Evolutionary conservation across 257 asterid genomes (phyloP), one percentile per base, ranked within the genome.

Genomic region (Fraxinus cuspidata): DNA sequence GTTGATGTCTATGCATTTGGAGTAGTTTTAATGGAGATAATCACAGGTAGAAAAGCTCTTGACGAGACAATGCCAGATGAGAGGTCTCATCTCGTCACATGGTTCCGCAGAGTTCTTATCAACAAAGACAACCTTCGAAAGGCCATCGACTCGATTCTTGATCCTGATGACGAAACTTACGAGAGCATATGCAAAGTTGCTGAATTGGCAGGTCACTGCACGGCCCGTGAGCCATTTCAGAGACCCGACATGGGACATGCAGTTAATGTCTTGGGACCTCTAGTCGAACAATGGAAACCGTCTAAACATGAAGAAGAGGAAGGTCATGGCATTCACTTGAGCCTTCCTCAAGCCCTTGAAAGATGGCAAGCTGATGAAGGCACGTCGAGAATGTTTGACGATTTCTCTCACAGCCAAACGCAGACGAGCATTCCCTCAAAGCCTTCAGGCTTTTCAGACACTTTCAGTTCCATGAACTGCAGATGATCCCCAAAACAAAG

Each of bases 221-320:
- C 98, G 1, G 97, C 97, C 11, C 93, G 97, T 0, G 98, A 95
- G 81, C 97, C 99, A 10, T 84, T 74, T 83, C 99, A 95, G 81
- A 88, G 99, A 67, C 99, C 98, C 6, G 98, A 95, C 74, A 95
- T 95, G 99, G 99, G 99, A 11, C 98, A 95, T 8, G 97, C 97
- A 1, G 98, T 93, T 27, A 93, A 93, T 28, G 91, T 95, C 32
- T 82, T 95, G 56, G 94, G 98, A 5, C 98, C 99, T 16, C 96
- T 93, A 12, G 99, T 95, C 0, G 97, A 93, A 78, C 96, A 86
- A 68, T 95, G 98, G 98, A 93, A 85, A 63, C 99, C 99, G 10
- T 76, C 91, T 11, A 80, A 80, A 58, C 84, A 81, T 0, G 90
- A 82, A n/a, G 98, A 95, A 49, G 97, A 89, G 1, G 99, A 92